Conservation (phyloP, 345 rosid species). For the Boechera divaricarpa region DNA sequence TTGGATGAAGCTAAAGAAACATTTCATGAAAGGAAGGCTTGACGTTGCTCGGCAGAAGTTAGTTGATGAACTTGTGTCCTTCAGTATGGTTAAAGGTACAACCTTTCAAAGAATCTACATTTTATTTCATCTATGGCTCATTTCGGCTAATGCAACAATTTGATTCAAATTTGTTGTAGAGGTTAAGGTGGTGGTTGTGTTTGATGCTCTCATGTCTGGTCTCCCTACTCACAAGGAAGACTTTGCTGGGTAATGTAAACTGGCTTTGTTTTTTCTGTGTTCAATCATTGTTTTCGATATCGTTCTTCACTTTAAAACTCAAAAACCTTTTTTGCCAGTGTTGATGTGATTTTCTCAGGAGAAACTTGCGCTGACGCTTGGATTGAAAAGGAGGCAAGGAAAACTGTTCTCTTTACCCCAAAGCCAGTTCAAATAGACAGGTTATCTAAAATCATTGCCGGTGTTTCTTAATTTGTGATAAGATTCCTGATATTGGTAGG, state of each 20-base stretch:
- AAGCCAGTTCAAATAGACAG: not conserved
- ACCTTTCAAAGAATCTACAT: not conserved
- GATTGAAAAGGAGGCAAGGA: constrained; percentile 88
- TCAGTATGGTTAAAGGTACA: constrained; percentile 77
- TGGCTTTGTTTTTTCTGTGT: not conserved
- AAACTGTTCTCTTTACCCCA: not conserved
- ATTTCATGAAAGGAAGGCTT: constrained; percentile 82
- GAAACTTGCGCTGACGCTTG: constrained; percentile 92
- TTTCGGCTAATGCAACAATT: not conserved
- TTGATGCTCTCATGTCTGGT: constrained; percentile 96
- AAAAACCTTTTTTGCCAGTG: constrained; percentile 54
- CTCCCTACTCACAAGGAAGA: constrained; percentile 86
- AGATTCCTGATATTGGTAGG: constrained; percentile 52
- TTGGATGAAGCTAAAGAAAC: constrained; percentile 90
- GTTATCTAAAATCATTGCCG: not conserved
- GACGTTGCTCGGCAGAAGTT: constrained; percentile 86
- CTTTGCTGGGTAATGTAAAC: constrained; percentile 63
- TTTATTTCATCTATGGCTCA: constrained; percentile 6
- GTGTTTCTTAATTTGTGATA: constrained; percentile 22
- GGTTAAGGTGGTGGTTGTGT: constrained; percentile 93
- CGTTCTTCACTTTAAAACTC: not conserved
- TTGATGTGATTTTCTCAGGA: constrained; percentile 78
- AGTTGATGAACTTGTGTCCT: constrained; percentile 75
- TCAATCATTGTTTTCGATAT: not conserved
- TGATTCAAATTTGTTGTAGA: constrained; percentile 54